A percentile compares a stretch with the other conserved stretches of the same genome.
Evolutionary conservation across 176 grass and related monocot genomes (phyloP).

Genomic region (Carex pumila): DNA sequence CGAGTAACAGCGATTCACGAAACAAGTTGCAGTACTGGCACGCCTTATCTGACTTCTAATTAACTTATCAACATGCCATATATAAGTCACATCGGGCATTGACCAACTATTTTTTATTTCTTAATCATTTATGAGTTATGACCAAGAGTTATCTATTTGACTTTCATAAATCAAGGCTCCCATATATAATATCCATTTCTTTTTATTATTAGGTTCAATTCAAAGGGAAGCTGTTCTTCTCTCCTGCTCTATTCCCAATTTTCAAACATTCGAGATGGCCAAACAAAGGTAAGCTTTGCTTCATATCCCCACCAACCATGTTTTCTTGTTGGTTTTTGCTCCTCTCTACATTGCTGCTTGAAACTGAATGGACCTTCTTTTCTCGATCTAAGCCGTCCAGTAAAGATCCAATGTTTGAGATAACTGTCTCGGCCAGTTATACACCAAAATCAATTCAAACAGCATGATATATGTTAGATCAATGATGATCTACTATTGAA

Average conservation of each 20-base stretch:
- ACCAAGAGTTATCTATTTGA: neutral
- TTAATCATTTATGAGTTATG: neutral
- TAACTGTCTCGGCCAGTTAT: neutral
- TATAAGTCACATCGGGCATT: neutral
- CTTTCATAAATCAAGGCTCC: constrained; percentile 7
- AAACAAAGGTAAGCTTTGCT: constrained; percentile 1
- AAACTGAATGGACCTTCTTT: neutral
- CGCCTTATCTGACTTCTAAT: neutral
- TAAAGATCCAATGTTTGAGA: neutral
- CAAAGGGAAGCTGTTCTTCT: neutral
- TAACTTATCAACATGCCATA: neutral
- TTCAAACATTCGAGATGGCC: neutral
- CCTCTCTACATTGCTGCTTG: neutral
- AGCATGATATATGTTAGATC: neutral
- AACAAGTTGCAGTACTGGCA: neutral
- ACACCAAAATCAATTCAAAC: neutral
- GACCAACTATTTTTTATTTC: neutral
- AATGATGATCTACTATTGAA: neutral
- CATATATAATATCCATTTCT: neutral
- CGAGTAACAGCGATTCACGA: neutral
- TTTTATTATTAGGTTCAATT: neutral
- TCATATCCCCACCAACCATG: neutral
- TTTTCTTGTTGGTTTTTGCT: neutral
- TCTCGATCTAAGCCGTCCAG: neutral
- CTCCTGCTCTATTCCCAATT: neutral